Evolutionary conservation across 2,329 filamentous ascomycete species (phyloP), one percentile per base, ranked within the genome.

Genomic region (Alternaria ethzedia): DNA sequence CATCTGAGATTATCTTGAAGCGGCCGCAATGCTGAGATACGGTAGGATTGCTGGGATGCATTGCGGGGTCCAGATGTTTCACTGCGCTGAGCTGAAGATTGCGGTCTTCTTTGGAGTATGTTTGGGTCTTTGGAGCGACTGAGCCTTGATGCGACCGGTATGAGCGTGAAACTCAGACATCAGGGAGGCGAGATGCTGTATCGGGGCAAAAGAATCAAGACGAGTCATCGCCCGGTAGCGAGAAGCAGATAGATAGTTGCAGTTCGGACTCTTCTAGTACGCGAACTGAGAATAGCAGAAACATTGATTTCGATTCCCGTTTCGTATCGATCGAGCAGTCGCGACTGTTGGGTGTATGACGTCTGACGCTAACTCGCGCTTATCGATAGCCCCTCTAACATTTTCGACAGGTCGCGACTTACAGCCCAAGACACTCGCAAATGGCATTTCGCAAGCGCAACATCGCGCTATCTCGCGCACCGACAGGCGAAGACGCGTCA

Each of bases 361-460:
- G 43, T 47, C 43, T 25, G 25, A 15, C 54, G 17, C 54, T 47
- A 51, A 17, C 5, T 5, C n/a, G n/a, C 23, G 12, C 56, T 63
- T 63, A 63, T 63, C 60, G 60, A 63, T 63, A 63, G 59, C 26
- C 56, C 50, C 60, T 63, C 57, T 25, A 59, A 57, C 50, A 65
- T 44, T 67, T 67, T 67, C 36, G 43, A 47, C 47, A 17, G 54
- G 57, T 56, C 56, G 57, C 65, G 63, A 63, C 54, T 59, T 25
- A 56, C 47, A 28, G 44, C 26, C 21, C 26, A n/a, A 41, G 47
- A 49, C 44, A 54, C 46, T 6, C n/a, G 15, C 62, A 43, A 49
- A 91, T 91, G 88, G 88, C 89, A 12, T 91, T 91, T 79, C 87
- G 89, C 70, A 91, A 90, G 80, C 86, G 89, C 63, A 90, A 90